Base-by-base conservation (phyloP, 192 early-diverging fungal species). In the Backusella morwellensis region DNA sequence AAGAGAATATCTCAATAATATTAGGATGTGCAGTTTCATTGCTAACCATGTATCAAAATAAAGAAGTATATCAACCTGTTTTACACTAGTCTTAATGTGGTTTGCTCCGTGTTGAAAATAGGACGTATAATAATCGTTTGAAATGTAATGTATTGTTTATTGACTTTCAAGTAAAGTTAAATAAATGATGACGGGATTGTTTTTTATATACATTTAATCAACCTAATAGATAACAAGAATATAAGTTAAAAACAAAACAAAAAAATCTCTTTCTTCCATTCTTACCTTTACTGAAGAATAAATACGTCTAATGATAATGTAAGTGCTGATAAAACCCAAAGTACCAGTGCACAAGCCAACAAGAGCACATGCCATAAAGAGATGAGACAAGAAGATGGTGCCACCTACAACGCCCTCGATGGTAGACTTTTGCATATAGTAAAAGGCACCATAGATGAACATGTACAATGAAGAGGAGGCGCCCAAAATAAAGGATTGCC, bases 401-500 rank as follows among this genome's bases (percentile, higher is more conserved):
- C 89, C 90, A 3, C 94, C 93, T 12, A 92, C 83, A 70, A 92
- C 87, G 29, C 89, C 86, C 6, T 81, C 76, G 12, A 92, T 88
- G 12, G 85, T 86, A 19, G 97, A 82, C 26, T 87, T 83, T 14
- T 88, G 93, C 29, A 86, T 92, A 79, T 93, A 97, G 32, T 77
- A 77, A 52, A 74, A 70, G 8, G 63, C 88, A 80, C 73, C 94
- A 85, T 52, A 92, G 85, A 85, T 97, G 70, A 67, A 78, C 15
- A 42, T 15, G 42, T 40, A 12, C 87, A 78, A 14, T 35, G 73
- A 67, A 41, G 80, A 34, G 6, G 68, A 41, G 42, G 66, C 95
- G 8, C 90, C 88, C 6, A 93, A 90, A 17, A 92, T 86, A 84
- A 96, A 97, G 6, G 94, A 89, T 63, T 92, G 82, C 97, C 97